Percentiles rank a stretch among this genome's conserved stretches.
These are phyloP conservation scores for Kwoniella botswanensis DNA, from an alignment of 768 basidiomycete genomes.

Conservation along the genomic window DNA sequence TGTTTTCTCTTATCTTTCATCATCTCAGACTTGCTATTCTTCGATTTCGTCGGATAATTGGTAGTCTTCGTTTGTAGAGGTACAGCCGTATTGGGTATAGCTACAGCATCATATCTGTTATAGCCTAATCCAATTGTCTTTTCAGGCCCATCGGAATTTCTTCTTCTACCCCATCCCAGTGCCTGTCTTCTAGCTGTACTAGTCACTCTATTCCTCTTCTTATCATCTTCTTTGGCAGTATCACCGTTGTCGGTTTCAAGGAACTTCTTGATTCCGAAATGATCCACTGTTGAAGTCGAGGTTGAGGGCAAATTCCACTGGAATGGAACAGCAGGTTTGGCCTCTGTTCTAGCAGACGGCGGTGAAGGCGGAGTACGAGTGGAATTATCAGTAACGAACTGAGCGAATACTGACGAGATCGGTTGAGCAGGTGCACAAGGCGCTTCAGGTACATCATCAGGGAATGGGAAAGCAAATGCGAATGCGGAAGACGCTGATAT, in stretches of 20 bases:
- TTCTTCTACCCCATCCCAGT: conserved; percentile 47
- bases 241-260: conserved; percentile 14
- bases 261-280: conserved; percentile 24
- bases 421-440: conserved; percentile 9
- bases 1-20: not conserved
- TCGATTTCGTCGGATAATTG: not conserved
- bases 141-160: conserved; percentile 42
- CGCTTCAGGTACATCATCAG: conserved; percentile 22
- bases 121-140: conserved; percentile 12
- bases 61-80: conserved; percentile 6
- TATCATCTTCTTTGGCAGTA: conserved; percentile 3
- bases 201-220: conserved; percentile 37
- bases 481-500: conserved; percentile 18
- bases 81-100: conserved; percentile 7
- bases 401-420: conserved; percentile 31
- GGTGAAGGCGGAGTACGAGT: conserved; percentile 13
- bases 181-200: conserved; percentile 40
- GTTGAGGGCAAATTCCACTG: not conserved
- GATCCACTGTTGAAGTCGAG: conserved; percentile 11
- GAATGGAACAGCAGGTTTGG: conserved; percentile 6
- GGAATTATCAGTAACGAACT: conserved; percentile 13
- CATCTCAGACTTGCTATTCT: not conserved
- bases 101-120: not conserved
- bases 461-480: conserved; percentile 22
- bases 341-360: conserved; percentile 1